Evolutionary conservation across 2,329 filamentous ascomycete genomes (phyloP), one percentile per base, ranked within the genome.

Genomic region (Fusarium sp.): DNA sequence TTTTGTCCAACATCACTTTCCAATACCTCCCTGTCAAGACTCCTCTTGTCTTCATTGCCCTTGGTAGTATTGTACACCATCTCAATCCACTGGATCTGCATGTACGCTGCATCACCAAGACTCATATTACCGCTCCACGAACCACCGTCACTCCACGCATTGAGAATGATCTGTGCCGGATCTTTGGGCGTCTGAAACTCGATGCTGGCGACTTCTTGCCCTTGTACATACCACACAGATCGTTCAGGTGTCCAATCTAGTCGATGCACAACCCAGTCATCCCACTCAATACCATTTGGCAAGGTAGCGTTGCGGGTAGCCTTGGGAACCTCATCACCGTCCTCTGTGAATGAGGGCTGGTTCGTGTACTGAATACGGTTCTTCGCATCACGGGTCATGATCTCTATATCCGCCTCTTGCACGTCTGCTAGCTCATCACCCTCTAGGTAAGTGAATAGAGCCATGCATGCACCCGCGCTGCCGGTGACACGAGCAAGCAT

Each of bases 81-180:
- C 73, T 90, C 87, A 46, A 90, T 84, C 88, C 88, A 90, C 79
- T 89, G 85, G 20, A 91, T 83, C 73, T 90, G 86, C 72, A 90
- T 80, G 66, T 83, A 85, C 0, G 88, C 88, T 46, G 82, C 81
- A 14, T 79, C 81, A 6, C 81, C 80, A 8, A 82, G 74, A 8
- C 76, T 83, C 89, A 91, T 90, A 55, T 87, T 85, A 14, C 88
- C 88, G 46, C 84, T 85, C 88, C 88, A 90, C 50, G 79, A 79
- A 7, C 88, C 87, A 22, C 88, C 88, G 66, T 90, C 85, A 59
- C 86, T 86, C 88, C 88, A 90, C 50, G 87, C 83, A 72, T 90
- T 90, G 72, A 90, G 79, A 30, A 88, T 83, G 51, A 90, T 76
- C 56, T 83, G 82, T 38, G 84, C 84, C 7, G 84, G 79, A 52